These are phyloP conservation scores for Globisporangium acanthophoron DNA, from an alignment of 352 stramenopile species.

Conservation along the genomic window DNA sequence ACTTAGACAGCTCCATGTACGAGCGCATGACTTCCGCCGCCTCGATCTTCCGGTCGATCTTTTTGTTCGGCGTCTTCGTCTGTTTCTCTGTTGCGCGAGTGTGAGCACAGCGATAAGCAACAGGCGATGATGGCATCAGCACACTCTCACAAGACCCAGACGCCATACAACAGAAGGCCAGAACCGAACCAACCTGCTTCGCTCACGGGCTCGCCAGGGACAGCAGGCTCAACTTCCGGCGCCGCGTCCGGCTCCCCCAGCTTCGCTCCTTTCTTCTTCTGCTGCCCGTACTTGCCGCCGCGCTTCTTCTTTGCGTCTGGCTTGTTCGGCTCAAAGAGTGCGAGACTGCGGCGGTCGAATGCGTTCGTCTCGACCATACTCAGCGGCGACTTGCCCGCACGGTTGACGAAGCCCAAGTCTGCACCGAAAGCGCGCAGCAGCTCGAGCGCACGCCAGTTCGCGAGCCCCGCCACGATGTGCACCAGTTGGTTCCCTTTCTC, in stretches of 20 bases:
- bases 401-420: slow-evolving; percentile 22
- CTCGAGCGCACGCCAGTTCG: slow-evolving; percentile 39
- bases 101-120: not conserved
- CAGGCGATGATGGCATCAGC: not conserved
- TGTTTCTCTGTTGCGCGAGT: slow-evolving; percentile 25
- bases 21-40: slow-evolving; percentile 25
- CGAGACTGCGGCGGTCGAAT: slow-evolving; percentile 18
- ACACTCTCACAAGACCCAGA: not conserved
- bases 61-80: slow-evolving; percentile 17
- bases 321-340: slow-evolving; percentile 25
- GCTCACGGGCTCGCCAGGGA: slow-evolving; percentile 15
- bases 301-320: slow-evolving; percentile 15
- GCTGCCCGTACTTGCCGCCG: slow-evolving; percentile 3
- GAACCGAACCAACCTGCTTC: slow-evolving; percentile 23
- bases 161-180: not conserved
- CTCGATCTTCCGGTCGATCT: slow-evolving; percentile 26
- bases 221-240: not conserved
- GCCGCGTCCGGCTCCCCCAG: not conserved
- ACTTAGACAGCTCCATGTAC: slow-evolving; percentile 29
- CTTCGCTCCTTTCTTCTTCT: slow-evolving; percentile 9
- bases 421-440: slow-evolving; percentile 31
- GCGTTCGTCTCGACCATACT: slow-evolving; percentile 50
- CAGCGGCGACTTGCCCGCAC: slow-evolving; percentile 27
- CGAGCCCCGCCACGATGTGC: slow-evolving; percentile 42
- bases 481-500: slow-evolving; percentile 41